Percentiles rank a stretch among this genome's conserved stretches.
Evolutionary conservation across 805 yeast genomes (phyloP).

Genomic region (Dipodascus geniculatus): DNA sequence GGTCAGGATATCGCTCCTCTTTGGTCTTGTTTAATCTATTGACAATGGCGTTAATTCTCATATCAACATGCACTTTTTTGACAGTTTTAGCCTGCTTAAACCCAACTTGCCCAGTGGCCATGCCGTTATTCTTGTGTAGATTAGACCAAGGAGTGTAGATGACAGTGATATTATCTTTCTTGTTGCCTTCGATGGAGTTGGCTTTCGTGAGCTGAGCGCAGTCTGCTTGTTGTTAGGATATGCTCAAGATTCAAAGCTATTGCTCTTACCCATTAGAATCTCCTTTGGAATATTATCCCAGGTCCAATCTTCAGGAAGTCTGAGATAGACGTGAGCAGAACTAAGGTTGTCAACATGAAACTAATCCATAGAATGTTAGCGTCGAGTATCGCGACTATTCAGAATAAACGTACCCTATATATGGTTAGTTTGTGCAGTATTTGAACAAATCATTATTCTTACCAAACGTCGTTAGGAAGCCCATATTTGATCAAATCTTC

Average conservation of each 20-base stretch:
- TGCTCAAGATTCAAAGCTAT: background rate
- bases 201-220: constrained; percentile 68
- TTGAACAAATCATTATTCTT: constrained; percentile 4
- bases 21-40: constrained; percentile 57
- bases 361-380: constrained; percentile 10
- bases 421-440: background rate
- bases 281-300: constrained; percentile 38
- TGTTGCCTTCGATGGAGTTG: constrained; percentile 66
- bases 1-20: constrained; percentile 40
- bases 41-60: constrained; percentile 45
- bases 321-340: constrained; percentile 66
- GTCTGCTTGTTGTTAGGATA: constrained; percentile 21
- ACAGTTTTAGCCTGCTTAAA: constrained; percentile 49
- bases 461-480: constrained; percentile 56
- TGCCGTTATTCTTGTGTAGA: constrained; percentile 50
- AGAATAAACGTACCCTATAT: background rate
- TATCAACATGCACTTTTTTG: constrained; percentile 39
- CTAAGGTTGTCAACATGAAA: constrained; percentile 70
- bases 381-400: background rate
- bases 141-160: constrained; percentile 68
- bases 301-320: constrained; percentile 37
- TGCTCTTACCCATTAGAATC: constrained; percentile 32
- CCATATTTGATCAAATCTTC: constrained; percentile 52
- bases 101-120: constrained; percentile 73
- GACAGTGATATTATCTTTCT: constrained; percentile 51